Conservation (phyloP, 495 filamentous ascomycete genomes). For the Aspergillus cristatus region DNA sequence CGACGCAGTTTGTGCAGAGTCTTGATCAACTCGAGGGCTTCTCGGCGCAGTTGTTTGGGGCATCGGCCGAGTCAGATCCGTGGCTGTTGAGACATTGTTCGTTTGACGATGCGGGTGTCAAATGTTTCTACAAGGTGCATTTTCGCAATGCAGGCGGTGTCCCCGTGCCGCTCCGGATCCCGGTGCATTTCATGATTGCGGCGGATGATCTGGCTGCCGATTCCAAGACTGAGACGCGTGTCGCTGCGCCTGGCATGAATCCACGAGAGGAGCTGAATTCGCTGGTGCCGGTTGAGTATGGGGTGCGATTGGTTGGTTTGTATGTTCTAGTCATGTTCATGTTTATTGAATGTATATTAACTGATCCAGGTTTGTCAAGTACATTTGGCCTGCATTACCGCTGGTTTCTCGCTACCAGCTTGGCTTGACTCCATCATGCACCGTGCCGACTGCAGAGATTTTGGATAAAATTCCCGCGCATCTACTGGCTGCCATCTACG, state of each 20-base stretch:
- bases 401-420: constrained; percentile 23
- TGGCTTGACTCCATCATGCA: constrained; percentile 11
- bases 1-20: constrained; percentile 23
- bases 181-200: constrained; percentile 27
- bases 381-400: constrained; percentile 23
- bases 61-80: constrained; percentile 29
- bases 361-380: constrained; percentile 18
- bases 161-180: constrained; percentile 22
- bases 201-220: constrained; percentile 15
- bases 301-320: constrained; percentile 18
- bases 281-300: constrained; percentile 21
- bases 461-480: constrained; percentile 19
- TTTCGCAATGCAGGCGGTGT: constrained; percentile 31
- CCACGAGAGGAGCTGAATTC: constrained; percentile 17
- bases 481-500: constrained; percentile 29
- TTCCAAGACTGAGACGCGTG: constrained; percentile 16
- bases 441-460: constrained; percentile 10
- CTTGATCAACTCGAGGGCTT: constrained; percentile 26
- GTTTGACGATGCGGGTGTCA: constrained; percentile 28
- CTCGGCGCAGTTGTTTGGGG: constrained; percentile 25
- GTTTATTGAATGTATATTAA: not conserved
- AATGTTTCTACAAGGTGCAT: constrained; percentile 24
- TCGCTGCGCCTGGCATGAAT: constrained; percentile 10
- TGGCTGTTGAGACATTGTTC: constrained; percentile 29
- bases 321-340: constrained; percentile 5